Evolutionary conservation across 176 grass and related monocot species (phyloP).

Genomic region (Ampelocalamus luodianensis): DNA sequence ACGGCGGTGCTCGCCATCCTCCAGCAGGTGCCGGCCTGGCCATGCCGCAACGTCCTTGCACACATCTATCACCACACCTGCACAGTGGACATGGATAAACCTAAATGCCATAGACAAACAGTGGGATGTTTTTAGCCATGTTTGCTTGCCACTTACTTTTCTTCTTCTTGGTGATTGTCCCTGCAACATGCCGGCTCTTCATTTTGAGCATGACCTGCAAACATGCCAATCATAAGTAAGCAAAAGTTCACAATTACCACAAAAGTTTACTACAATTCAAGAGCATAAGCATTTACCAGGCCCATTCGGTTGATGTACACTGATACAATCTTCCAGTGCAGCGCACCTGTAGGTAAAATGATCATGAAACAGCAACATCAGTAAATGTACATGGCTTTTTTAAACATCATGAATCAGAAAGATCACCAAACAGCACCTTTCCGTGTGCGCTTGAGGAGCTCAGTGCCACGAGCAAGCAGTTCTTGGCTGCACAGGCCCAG

Average conservation of each 20-base stretch:
- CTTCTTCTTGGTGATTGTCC: conserved; percentile 98
- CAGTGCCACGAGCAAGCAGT: conserved; percentile 77
- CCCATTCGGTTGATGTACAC: conserved; percentile 96
- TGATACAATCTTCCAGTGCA: conserved; percentile 91
- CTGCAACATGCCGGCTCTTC: conserved; percentile 91
- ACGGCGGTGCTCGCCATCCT: conserved; percentile 84
- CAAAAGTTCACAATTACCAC: not conserved
- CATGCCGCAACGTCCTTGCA: conserved; percentile 83
- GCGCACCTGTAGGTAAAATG: conserved; percentile 47
- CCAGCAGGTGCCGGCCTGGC: conserved; percentile 89
- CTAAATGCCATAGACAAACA: not conserved
- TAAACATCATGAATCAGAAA: conserved; percentile 9
- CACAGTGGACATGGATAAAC: not conserved
- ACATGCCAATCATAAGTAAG: not conserved
- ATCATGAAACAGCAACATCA: conserved; percentile 36
- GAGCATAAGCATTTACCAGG: conserved; percentile 53
- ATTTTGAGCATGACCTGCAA: conserved; percentile 83
- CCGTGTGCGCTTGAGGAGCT: conserved; percentile 92
- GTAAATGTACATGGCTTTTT: not conserved
- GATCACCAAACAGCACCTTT: conserved; percentile 55
- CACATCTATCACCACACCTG: conserved; percentile 86
- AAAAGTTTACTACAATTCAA: not conserved
- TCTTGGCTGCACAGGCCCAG: conserved; percentile 89
- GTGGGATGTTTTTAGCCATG: not conserved
- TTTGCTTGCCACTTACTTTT: conserved; percentile 58